Evolutionary conservation across 768 basidiomycete species (phyloP).

Genomic region (Pisolithus sp.): DNA sequence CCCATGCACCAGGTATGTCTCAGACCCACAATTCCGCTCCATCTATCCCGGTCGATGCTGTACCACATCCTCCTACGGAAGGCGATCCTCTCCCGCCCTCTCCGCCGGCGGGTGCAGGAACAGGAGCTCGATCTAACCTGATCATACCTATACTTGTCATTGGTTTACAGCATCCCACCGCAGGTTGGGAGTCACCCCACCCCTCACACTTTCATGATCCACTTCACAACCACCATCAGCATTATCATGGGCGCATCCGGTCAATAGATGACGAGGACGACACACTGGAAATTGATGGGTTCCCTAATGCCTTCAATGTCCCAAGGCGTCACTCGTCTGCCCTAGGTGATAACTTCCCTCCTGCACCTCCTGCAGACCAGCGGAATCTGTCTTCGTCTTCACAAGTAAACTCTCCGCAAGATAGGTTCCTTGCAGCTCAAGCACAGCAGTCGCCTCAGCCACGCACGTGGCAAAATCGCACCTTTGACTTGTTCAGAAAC

Average conservation of each 20-base stretch:
- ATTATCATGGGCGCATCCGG: slow-evolving; percentile 5
- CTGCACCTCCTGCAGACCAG: slow-evolving; percentile 10
- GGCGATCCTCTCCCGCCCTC: slow-evolving; percentile 12
- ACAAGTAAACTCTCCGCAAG: slow-evolving; percentile 3
- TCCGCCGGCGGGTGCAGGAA: slow-evolving; percentile 9
- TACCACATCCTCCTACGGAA: not conserved
- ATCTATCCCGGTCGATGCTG: slow-evolving; percentile 1
- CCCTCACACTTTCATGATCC: slow-evolving; percentile 8
- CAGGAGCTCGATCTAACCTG: slow-evolving; percentile 31
- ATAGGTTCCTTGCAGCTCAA: not conserved
- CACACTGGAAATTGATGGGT: slow-evolving; percentile 18
- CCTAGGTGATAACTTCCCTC: slow-evolving; percentile 19
- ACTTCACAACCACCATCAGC: slow-evolving; percentile 3
- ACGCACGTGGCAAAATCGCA: slow-evolving; percentile 53
- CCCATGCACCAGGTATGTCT: slow-evolving; percentile 11
- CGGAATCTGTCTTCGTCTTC: slow-evolving; percentile 9
- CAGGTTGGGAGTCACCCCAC: slow-evolving; percentile 31
- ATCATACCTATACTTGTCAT: slow-evolving; percentile 83
- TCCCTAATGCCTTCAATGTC: slow-evolving; percentile 19
- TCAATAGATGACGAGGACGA: slow-evolving; percentile 22
- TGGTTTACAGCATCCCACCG: slow-evolving; percentile 69
- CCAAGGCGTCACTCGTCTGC: slow-evolving; percentile 13
- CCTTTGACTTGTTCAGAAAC: slow-evolving; percentile 56
- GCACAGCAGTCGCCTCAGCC: slow-evolving; percentile 22
- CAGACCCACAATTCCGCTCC: slow-evolving; percentile 8